A percentile compares a stretch with the other conserved stretches of the same genome.
These are phyloP conservation scores for Aureobasidium sp. DNA, from an alignment of 2,329 filamentous ascomycete genomes.

Conservation along the genomic window DNA sequence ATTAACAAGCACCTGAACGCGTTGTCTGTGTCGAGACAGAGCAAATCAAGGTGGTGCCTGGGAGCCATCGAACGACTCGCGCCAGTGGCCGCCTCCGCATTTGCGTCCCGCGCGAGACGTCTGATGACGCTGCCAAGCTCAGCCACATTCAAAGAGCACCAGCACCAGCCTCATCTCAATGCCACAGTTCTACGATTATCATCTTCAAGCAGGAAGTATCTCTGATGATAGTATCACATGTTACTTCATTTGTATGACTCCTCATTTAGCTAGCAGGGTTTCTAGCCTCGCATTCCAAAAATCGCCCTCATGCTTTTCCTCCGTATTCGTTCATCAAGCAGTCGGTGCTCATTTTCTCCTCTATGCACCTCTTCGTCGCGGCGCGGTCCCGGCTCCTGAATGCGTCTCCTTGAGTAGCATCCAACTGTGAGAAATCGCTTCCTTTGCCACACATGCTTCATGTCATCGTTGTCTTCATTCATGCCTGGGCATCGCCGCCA, in stretches of 20 bases:
- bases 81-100: slow-evolving; percentile 7
- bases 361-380: slow-evolving; percentile 1
- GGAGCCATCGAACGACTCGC: not conserved
- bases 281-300: slow-evolving; percentile 4
- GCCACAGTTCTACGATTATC: not conserved
- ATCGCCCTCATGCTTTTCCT: slow-evolving; percentile 7
- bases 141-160: not conserved
- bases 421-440: not conserved
- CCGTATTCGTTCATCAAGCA: slow-evolving; percentile 6
- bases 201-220: not conserved
- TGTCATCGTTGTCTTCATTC: slow-evolving; percentile 5
- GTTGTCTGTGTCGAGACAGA: not conserved
- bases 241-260: slow-evolving; percentile 11
- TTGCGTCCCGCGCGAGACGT: not conserved
- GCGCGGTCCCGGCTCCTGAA: not conserved
- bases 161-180: not conserved
- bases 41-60: slow-evolving; percentile 7
- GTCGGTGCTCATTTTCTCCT: not conserved
- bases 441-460: not conserved
- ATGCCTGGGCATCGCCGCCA: slow-evolving; percentile 11
- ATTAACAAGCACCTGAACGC: not conserved
- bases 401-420: slow-evolving; percentile 2
- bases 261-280: slow-evolving; percentile 8
- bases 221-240: slow-evolving; percentile 8
- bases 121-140: slow-evolving; percentile 10